Evolutionary conservation across 148 eudicot species (phyloP), one percentile per base, ranked within the genome.

Genomic region (Linanthus parryae): DNA sequence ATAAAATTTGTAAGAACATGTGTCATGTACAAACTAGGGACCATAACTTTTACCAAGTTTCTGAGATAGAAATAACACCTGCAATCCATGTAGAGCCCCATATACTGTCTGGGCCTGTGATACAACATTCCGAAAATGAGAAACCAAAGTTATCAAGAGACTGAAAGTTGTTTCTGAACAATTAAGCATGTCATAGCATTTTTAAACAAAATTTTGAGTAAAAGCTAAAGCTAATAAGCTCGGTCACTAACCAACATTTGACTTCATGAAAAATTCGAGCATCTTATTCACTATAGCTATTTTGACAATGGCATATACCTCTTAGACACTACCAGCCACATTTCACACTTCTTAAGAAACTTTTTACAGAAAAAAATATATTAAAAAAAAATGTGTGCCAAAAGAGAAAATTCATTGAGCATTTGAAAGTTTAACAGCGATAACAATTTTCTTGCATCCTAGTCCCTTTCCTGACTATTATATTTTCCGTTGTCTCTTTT

Each of bases 11-110:
- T 55, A 19, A 13, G 23, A 42, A 47, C 23, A 40, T 2, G 54
- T 22, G 36, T 46, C 11, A 22, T 54, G 13, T 7, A 22, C 27
- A 33, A 57, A 54, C 36, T 45, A 46, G 25, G 37, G 29, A 10
- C 23, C 42, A 58, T 24, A 16, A 44, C 38, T 47, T 60, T 40
- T 8, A 12, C 21, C 8, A 15, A 53, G 56, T 15, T 21, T 15
- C 19, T 30, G 12, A 38, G 28, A 4, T 14, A 52, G 40, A 73
- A 30, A 50, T 55, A 42, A 48, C 52, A 91, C 98, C 94, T 92
- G 79, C 36, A 92, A 62, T 26, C 90, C 98, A 72, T 87, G 98
- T 56, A 87, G 68, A 57, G 96, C 98, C 33, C 98, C 98, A 62
- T 87, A 92, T 15, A 92, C 82, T 39, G 98, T 77, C 53, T 61